Percentiles rank a stretch among this genome's conserved stretches.
Evolutionary conservation across 495 filamentous ascomycete genomes (phyloP).

Genomic region (Xylaria scruposa): DNA sequence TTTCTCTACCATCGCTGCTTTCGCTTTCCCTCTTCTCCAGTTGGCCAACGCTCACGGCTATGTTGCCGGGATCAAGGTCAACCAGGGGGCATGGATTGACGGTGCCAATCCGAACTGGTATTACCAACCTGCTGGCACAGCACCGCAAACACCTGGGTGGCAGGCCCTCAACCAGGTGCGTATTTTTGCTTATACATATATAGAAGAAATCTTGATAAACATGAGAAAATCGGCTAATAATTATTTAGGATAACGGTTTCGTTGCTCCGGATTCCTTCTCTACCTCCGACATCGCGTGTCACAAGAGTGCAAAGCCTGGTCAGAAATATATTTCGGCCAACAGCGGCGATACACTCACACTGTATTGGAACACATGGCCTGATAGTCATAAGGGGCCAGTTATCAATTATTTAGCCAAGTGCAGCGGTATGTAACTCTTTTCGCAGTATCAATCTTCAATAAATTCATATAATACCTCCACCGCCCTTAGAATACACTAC

Average conservation of each 20-base stretch:
- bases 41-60: conserved; percentile 62
- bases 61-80: conserved; percentile 64
- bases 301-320: conserved; percentile 44
- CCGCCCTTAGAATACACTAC: background rate
- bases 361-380: conserved; percentile 59
- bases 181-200: too few relatives aligned
- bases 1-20: conserved; percentile 15
- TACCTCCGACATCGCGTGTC: conserved; percentile 50
- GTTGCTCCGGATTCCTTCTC: conserved; percentile 49
- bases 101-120: conserved; percentile 33
- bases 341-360: conserved; percentile 42
- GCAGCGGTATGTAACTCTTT: conserved; percentile 52
- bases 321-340: conserved; percentile 38
- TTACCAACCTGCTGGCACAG: conserved; percentile 22
- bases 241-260: conserved; percentile 52
- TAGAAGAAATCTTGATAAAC: too few relatives aligned
- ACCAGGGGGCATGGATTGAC: conserved; percentile 52
- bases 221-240: too few relatives aligned
- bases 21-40: conserved; percentile 21
- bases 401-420: conserved; percentile 68
- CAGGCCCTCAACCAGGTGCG: conserved; percentile 48
- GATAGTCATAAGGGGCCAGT: conserved; percentile 46
- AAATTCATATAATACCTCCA: background rate
- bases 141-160: conserved; percentile 41
- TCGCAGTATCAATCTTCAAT: background rate